Evolutionary conservation across 352 stramenopile genomes (phyloP).

Genomic region (Globisporangium cylindrosporum): DNA sequence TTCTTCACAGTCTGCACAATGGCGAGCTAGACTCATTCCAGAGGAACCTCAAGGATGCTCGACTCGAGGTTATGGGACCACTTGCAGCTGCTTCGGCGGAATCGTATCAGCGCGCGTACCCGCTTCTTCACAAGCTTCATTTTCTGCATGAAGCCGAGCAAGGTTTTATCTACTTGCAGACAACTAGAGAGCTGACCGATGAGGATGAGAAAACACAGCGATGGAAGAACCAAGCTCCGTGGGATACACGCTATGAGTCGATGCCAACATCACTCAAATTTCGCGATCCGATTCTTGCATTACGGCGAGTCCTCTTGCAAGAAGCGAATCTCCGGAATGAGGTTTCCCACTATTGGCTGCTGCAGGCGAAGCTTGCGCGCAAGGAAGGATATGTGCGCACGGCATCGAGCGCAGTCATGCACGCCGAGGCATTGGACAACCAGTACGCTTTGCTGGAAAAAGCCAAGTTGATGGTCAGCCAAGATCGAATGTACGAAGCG

Average conservation of each 20-base stretch:
- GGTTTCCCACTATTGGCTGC: constrained; percentile 80
- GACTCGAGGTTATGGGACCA: constrained; percentile 65
- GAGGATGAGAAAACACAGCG: constrained; percentile 27
- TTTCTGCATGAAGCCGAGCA: constrained; percentile 78
- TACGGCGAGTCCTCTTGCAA: constrained; percentile 74
- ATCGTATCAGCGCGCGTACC: constrained; percentile 77
- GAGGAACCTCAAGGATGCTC: constrained; percentile 60
- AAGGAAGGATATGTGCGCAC: constrained; percentile 84
- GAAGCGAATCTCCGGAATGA: constrained; percentile 57
- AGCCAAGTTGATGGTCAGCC: constrained; percentile 76
- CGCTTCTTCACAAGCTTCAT: constrained; percentile 69
- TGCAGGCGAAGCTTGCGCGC: constrained; percentile 78
- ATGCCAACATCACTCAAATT: constrained; percentile 82
- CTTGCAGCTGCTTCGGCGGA: constrained; percentile 67
- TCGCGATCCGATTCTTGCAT: constrained; percentile 77
- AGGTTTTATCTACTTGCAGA: constrained; percentile 59
- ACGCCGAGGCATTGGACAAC: constrained; percentile 76
- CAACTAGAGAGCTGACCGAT: constrained; percentile 21
- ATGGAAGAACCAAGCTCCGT: constrained; percentile 66
- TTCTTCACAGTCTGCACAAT: constrained; percentile 71
- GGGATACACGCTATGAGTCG: constrained; percentile 65
- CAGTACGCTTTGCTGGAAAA: constrained; percentile 73
- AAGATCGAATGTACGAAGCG: constrained; percentile 83
- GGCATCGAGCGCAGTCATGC: constrained; percentile 81
- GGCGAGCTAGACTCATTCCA: constrained; percentile 53